Evolutionary conservation across 1,284 basidiomycete species (phyloP), one percentile per base, ranked within the genome.

Genomic region (Exobasidium cylindrosporum): DNA sequence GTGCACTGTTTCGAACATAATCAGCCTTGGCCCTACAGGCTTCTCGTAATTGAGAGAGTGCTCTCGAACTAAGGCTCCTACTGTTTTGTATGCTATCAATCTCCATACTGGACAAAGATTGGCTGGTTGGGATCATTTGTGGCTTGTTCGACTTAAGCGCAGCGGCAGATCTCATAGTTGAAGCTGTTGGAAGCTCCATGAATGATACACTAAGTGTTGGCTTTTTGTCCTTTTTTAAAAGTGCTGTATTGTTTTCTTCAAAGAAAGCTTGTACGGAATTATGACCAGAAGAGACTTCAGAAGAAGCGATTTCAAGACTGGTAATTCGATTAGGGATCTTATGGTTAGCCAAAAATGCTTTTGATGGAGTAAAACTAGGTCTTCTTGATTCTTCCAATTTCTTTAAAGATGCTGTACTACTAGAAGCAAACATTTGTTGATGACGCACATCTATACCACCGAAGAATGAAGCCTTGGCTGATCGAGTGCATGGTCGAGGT

Each of bases 21-120:
- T 40, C 30, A 3, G 53, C 53, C 53, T 55, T 55, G 14, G 29
- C n/a, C 17, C 53, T n/a, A 26, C 53, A 40, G 14, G 53, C 53
- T 55, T 55, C 53, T 3, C 40, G 31, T 14, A 55, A 13, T 44
- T 55, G 53, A 2, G 53, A 35, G 13, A 55, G 17, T 55, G 32
- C 53, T 23, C 17, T 55, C 17, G 53, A 29, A 28, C 53, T 31
- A 14, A 55, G 32, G n/a, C n/a, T n/a, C 14, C 21, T 13, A 5
- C 26, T 13, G 26, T 14, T 50, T 2, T 14, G 26, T 13, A 28
- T 50, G 21, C n/a, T 7, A 17, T 50, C 26, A 13, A 7, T 13
- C 47, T 50, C 47, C 43, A 11, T 45, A 17, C 43, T 45, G 17
- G 43, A 45, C 43, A 45, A 45, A 50, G 47, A 24, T 50, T 50